Evolutionary conservation across 306 rosid genomes (phyloP).

Genomic region (Lathyrus tuberosus): DNA sequence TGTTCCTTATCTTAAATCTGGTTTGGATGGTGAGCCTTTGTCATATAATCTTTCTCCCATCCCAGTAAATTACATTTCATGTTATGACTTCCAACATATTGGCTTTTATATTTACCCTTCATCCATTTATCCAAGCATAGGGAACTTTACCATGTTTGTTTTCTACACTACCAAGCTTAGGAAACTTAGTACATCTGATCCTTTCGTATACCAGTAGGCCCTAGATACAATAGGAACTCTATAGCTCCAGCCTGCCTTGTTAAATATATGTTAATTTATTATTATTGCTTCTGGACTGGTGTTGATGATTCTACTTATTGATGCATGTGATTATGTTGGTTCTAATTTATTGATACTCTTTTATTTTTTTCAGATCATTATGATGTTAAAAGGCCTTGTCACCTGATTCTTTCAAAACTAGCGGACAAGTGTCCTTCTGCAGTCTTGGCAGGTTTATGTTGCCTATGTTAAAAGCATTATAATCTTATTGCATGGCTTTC

Average conservation of each 20-base stretch:
- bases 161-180: slow-evolving; percentile 8
- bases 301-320: not conserved
- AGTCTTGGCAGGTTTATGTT: slow-evolving; percentile 80
- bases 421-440: slow-evolving; percentile 98
- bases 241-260: not conserved
- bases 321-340: not conserved
- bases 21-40: slow-evolving; percentile 85
- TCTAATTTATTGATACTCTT: not conserved
- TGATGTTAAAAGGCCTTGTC: slow-evolving; percentile 97
- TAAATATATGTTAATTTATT: not conserved
- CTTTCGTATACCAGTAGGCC: too few relatives aligned
- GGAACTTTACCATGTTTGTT: too few relatives aligned
- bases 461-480: slow-evolving; percentile 12
- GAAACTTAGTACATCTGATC: not conserved
- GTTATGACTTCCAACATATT: not conserved
- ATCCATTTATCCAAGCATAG: slow-evolving; percentile 32
- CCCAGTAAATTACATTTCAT: slow-evolving; percentile 17
- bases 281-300: slow-evolving; percentile 1
- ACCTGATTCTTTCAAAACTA: slow-evolving; percentile 89
- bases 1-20: slow-evolving; percentile 93
- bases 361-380: slow-evolving; percentile 72
- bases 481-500: slow-evolving; percentile 17
- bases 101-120: slow-evolving; percentile 22
- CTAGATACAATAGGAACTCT: not conserved
- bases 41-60: not conserved